Evolutionary conservation across 192 early-diverging fungal genomes (phyloP).

Genomic region (Geranomyces michiganensis): DNA sequence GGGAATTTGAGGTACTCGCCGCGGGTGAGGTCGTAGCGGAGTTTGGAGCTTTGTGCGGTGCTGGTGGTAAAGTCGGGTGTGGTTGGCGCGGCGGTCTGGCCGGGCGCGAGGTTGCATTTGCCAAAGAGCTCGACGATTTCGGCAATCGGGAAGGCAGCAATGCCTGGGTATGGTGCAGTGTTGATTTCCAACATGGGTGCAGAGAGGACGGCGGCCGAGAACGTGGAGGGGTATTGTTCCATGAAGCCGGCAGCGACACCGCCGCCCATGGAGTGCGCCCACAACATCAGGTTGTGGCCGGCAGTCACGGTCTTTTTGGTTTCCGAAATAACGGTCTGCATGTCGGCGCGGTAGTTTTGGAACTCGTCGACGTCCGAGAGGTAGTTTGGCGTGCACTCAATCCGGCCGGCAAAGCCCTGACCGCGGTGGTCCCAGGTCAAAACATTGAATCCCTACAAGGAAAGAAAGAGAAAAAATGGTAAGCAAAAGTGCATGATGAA

Average conservation of each 20-base stretch:
- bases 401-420: conserved; percentile 3
- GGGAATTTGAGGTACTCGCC: not conserved
- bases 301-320: not conserved
- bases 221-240: not conserved
- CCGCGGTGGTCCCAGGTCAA: conserved; percentile 20
- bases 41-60: not conserved
- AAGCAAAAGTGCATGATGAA: not conserved
- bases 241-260: conserved; percentile 3
- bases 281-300: conserved; percentile 5
- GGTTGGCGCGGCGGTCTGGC: not conserved
- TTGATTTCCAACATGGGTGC: conserved; percentile 14
- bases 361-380: not conserved
- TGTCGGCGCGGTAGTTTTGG: not conserved
- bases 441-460: conserved; percentile 8
- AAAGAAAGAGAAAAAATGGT: not conserved
- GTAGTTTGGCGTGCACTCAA: not conserved
- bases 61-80: not conserved
- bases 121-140: conserved; percentile 9
- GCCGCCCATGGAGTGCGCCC: conserved; percentile 7
- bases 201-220: conserved; percentile 1
- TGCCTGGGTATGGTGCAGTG: conserved; percentile 6
- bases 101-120: not conserved
- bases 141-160: conserved; percentile 11
- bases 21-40: not conserved
- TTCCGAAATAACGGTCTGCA: not conserved